Percentiles rank a stretch among this genome's conserved stretches.
Evolutionary conservation across 2,329 filamentous ascomycete species (phyloP).

Genomic region (Clonostachys solani): DNA sequence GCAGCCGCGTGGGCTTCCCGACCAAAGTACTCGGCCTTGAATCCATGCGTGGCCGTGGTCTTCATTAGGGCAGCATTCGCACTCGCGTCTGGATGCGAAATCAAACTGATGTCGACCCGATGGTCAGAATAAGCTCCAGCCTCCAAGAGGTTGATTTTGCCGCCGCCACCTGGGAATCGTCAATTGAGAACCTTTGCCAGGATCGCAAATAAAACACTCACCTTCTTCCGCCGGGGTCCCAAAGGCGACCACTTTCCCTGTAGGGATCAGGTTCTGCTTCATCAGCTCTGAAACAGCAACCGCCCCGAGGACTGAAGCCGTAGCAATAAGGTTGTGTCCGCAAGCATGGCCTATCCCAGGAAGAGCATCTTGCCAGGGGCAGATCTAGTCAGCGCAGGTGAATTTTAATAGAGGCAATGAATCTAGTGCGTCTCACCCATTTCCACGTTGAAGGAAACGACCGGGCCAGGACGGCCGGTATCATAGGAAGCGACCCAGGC

Average conservation of each 20-base stretch:
- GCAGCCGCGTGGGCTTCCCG: conserved; percentile 25
- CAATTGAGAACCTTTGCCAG: too few relatives aligned
- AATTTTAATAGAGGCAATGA: conserved; percentile 23
- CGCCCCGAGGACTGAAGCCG: conserved; percentile 29
- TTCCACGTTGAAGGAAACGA: conserved; percentile 32
- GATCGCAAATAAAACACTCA: too few relatives aligned
- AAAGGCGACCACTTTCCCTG: conserved; percentile 28
- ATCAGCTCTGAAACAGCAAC: conserved; percentile 26
- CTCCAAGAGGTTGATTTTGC: conserved; percentile 20
- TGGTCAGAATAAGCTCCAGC: conserved; percentile 13
- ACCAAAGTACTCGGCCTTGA: conserved; percentile 25
- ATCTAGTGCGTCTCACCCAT: conserved; percentile 16
- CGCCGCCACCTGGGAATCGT: conserved; percentile 21
- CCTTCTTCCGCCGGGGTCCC: conserved; percentile 35
- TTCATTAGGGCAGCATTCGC: too few relatives aligned
- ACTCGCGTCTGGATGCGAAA: conserved; percentile 15
- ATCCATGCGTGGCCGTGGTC: not conserved
- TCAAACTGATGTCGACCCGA: conserved; percentile 16
- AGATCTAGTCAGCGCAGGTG: conserved; percentile 21
- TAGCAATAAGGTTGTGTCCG: conserved; percentile 39
- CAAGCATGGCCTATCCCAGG: conserved; percentile 38
- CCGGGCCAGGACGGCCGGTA: conserved; percentile 23
- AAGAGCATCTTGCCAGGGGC: conserved; percentile 38
- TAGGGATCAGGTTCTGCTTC: conserved; percentile 12
- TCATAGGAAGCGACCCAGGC: conserved; percentile 35